Evolutionary conservation across 78 protist species (phyloP).

Genomic region (Acrasis kona): DNA sequence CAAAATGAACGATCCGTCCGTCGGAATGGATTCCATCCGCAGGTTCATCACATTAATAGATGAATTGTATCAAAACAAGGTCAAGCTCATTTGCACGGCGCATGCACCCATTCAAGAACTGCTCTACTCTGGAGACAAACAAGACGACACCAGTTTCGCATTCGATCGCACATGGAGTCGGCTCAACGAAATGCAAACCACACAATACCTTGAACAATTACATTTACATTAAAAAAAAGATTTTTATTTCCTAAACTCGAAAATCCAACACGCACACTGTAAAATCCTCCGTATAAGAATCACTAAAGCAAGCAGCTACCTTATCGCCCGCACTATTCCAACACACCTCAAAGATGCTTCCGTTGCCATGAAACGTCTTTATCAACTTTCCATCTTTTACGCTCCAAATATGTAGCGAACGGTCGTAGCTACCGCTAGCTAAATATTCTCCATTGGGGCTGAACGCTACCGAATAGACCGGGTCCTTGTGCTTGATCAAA

Average conservation of each 20-base stretch:
- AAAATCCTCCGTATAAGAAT: background rate
- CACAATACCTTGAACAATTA: constrained; percentile 40
- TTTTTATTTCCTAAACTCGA: background rate
- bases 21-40: constrained; percentile 24
- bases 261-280: constrained; percentile 21
- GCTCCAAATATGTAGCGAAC: constrained; percentile 67
- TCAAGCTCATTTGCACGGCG: constrained; percentile 52
- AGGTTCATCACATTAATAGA: constrained; percentile 76
- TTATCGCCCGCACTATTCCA: constrained; percentile 10
- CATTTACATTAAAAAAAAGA: too few species aligned
- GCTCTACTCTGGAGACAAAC: constrained; percentile 20
- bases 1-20: constrained; percentile 11
- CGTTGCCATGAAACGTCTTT: constrained; percentile 3
- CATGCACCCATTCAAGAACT: constrained; percentile 26
- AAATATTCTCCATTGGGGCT: constrained; percentile 55
- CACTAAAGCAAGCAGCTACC: constrained; percentile 15
- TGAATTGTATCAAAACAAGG: constrained; percentile 58
- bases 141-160: constrained; percentile 65
- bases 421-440: constrained; percentile 74
- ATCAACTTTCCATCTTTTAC: constrained; percentile 8
- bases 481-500: constrained; percentile 70
- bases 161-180: constrained; percentile 55
- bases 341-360: constrained; percentile 16
- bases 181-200: constrained; percentile 75
- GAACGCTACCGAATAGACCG: constrained; percentile 75